These are phyloP conservation scores for Penicillium digitatum DNA, from an alignment of 2,329 filamentous ascomycete species.

Conservation along the genomic window DNA sequence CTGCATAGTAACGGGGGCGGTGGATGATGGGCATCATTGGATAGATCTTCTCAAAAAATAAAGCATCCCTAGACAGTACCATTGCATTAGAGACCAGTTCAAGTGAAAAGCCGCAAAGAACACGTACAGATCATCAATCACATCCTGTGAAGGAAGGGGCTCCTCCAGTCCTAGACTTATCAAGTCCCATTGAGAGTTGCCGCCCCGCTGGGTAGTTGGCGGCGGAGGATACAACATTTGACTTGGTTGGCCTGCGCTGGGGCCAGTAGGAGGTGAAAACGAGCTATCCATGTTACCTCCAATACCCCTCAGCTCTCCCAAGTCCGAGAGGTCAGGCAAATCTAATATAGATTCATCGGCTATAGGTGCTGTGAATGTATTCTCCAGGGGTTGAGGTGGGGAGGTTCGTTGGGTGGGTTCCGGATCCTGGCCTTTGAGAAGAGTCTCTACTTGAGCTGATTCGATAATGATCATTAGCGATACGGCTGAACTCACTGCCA, in stretches of 20 bases:
- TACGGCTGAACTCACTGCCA: constrained; percentile 1
- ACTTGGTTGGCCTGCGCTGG: constrained; percentile 18
- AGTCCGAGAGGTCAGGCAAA: constrained; percentile 24
- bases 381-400: constrained; percentile 24
- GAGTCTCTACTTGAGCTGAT: constrained; percentile 84
- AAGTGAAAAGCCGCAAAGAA: neutral
- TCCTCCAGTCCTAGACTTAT: constrained; percentile 79
- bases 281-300: constrained; percentile 17
- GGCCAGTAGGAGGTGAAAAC: constrained; percentile 25
- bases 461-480: constrained; percentile 12
- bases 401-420: constrained; percentile 29
- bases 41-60: constrained; percentile 89
- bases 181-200: constrained; percentile 73
- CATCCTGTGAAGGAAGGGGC: constrained; percentile 69
- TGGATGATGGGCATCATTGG: constrained; percentile 85
- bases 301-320: constrained; percentile 12
- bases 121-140: constrained; percentile 76
- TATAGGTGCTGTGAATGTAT: constrained; percentile 31
- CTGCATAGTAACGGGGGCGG: constrained; percentile 77
- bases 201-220: constrained; percentile 30
- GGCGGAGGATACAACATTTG: constrained; percentile 22
- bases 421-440: constrained; percentile 75
- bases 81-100: constrained; percentile 14
- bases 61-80: constrained; percentile 58
- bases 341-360: constrained; percentile 25